Evolutionary conservation across 164 flowering plant genomes (phyloP).

Genomic region (Dillenia turbinata): DNA sequence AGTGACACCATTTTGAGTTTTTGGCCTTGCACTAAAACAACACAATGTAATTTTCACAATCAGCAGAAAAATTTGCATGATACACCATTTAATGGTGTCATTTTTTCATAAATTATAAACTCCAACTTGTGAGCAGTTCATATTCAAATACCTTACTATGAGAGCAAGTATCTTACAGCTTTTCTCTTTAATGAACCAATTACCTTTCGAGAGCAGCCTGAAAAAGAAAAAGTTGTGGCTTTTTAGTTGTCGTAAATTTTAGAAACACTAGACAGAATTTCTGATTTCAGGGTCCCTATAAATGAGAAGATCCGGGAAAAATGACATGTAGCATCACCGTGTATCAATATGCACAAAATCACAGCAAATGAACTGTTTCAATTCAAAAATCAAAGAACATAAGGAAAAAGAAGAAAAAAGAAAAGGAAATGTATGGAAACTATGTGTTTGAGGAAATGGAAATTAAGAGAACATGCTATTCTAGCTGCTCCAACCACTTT

Average conservation of each 20-base stretch:
- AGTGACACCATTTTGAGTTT: conserved; percentile 28
- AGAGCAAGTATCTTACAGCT: conserved; percentile 84
- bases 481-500: too few species aligned
- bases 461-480: too few species aligned
- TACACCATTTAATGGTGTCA: background rate
- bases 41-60: background rate
- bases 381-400: too few species aligned
- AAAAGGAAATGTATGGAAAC: too few species aligned
- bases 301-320: too few species aligned
- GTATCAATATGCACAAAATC: too few species aligned
- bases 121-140: background rate
- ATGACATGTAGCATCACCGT: too few species aligned
- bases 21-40: conserved; percentile 67
- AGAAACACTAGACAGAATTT: background rate
- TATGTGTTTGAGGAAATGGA: too few species aligned
- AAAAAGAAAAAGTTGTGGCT: conserved; percentile 14
- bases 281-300: too few species aligned
- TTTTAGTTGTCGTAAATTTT: conserved; percentile 6
- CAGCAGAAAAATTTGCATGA: background rate
- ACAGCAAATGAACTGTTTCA: too few species aligned
- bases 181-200: conserved; percentile 96
- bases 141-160: conserved; percentile 55
- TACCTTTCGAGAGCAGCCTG: conserved; percentile 94
- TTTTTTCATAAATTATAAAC: background rate
- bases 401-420: too few species aligned